Base-by-base conservation (phyloP, 345 rosid genomes). In the Murraya paniculata region DNA sequence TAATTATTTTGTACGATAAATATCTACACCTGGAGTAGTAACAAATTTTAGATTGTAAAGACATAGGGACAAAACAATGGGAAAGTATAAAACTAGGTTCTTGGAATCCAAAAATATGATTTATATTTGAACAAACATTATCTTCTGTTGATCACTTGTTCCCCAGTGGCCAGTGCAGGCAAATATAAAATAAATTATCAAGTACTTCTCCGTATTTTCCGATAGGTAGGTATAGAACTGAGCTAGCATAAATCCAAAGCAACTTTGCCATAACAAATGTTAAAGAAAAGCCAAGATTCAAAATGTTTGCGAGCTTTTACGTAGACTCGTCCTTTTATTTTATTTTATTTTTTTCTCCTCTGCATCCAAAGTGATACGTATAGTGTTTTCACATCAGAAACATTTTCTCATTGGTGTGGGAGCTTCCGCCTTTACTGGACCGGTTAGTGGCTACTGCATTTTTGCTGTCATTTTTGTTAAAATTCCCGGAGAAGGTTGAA, bases 241-340 rank as follows among this genome's bases (percentile, higher is more conserved):
- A 45, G 50, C 4, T 3, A 45, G 50, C 50, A 45, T 45, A 45
- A 45, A 45, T 69, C 48, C 59, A 50, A 70, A 70, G 38, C 28
- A 48, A 28, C 73, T 50, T 70, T 48, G 24, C 6, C 19, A 24
- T 2, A 4, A 48, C 39, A 64, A n/a, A 41, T 2, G 27, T 9
- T 22, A 33, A 75, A 39, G 45, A 9, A 39, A 39, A 48, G 59
- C 60, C 30, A 31, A 75, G 70, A 75, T 64, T 75, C 71, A 75
- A 64, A 62, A 30, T 62, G 69, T 74, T 62, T 41, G 45, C 68
- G 21, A 24, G 8, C 76, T 72, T 72, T 72, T 45, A 3, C 5
- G 5, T 16, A 41, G 4, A 0, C 16, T 11, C 50, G 0, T 41
- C 16, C 7, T 11, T 41, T n/a, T 45, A n/a, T n/a, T n/a, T n/a